Conservation (phyloP, 2,329 filamentous ascomycete species). For the Cladosporium sp. region DNA sequence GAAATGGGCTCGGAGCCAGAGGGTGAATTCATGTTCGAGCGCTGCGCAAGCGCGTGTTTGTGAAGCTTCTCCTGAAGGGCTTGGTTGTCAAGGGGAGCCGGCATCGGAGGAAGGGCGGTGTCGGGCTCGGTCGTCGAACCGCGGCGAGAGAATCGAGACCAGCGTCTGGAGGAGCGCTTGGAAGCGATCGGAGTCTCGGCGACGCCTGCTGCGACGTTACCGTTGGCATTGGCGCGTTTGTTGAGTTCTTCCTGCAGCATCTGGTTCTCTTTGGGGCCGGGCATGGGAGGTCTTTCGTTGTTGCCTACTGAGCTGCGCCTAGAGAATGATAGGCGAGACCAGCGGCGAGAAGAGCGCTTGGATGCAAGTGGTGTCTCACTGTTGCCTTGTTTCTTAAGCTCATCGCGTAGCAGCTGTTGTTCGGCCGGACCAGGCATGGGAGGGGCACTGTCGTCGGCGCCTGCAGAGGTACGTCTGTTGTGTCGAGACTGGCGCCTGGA, state of each 20-base stretch:
- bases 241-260: conserved; percentile 10
- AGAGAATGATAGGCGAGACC: conserved; percentile 7
- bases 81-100: conserved; percentile 1
- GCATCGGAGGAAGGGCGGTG: conserved; percentile 6
- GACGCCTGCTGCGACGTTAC: conserved; percentile 6
- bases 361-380: not conserved
- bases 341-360: conserved; percentile 5
- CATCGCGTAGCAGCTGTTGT: not conserved
- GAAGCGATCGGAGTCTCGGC: not conserved
- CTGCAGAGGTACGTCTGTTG: conserved; percentile 3
- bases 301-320: conserved; percentile 6
- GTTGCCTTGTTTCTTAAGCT: conserved; percentile 1
- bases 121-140: conserved; percentile 2
- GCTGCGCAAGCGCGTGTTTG: conserved; percentile 6
- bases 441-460: not conserved
- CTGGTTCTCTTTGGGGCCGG: conserved; percentile 6
- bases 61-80: conserved; percentile 5
- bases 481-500: conserved; percentile 8
- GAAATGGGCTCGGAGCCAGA: conserved; percentile 4
- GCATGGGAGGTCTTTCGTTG: conserved; percentile 4
- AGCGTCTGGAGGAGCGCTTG: not conserved
- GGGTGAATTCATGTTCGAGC: conserved; percentile 1
- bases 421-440: not conserved
- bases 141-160: conserved; percentile 4
- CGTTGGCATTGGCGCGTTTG: conserved; percentile 3